Evolutionary conservation across 768 basidiomycete genomes (phyloP), one percentile per base, ranked within the genome.

Genomic region (Trametes coccinea): DNA sequence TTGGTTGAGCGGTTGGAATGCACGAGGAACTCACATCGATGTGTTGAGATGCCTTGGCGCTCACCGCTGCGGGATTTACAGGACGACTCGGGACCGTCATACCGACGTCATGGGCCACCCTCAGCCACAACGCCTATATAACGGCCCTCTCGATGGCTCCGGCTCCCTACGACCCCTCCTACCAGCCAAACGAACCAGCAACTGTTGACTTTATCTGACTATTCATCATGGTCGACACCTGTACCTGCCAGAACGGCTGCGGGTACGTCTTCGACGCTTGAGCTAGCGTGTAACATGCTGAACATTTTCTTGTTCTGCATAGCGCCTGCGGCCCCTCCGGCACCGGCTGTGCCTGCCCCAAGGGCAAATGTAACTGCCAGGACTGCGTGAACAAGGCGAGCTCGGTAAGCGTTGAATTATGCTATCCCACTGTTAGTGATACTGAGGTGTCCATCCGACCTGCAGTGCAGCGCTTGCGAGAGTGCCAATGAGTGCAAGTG

Each of bases 241-340:
- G 74, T 58, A 69, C 70, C 31, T 76, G 75, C 61, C 66, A 68
- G 63, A 68, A 41, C 53, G 39, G 60, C 46, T 76, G 73, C 70
- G 47, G 58, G 73, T 74, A 45, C 22, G 73, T 63, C 5, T 5
- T 14, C 9, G 2, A 16, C 17, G 0, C 29, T 56, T 13, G 4
- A 22, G 16, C 11, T n/a, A 34, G 10, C n/a, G 29, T 27, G 22
- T 22, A 29, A 1, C 13, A 11, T 8, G 10, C 34, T 33, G 41
- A 14, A 2, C 27, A 31, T 10, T 41, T 16, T 40, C 47, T 44
- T 41, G 27, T 13, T 3, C 48, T 29, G 16, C 10, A 47, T 48
- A 77, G 76, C 30, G 63, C 70, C 33, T 77, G 75, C 52, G 71
- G 72, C 7, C 66, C 74, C 37, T 33, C 58, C 14, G 75, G 74